These are phyloP conservation scores for Talaromyces adpressus DNA, from an alignment of 495 filamentous ascomycete species.

Conservation along the genomic window DNA sequence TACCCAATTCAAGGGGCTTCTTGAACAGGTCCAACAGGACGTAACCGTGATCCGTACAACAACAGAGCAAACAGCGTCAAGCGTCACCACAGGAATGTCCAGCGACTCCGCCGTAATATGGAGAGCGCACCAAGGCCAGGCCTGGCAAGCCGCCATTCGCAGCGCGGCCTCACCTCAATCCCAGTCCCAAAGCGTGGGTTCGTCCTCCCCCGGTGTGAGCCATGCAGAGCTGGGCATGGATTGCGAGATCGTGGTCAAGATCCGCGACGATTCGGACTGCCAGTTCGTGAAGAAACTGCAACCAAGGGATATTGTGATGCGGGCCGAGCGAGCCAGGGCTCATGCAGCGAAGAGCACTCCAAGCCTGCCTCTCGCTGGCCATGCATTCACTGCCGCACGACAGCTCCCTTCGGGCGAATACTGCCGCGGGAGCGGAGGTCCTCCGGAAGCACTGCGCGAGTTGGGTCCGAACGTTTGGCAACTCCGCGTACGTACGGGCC, in stretches of 20 bases:
- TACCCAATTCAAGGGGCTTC: not conserved
- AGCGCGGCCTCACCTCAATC: not conserved
- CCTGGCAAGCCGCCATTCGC: not conserved
- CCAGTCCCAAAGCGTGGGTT: not conserved
- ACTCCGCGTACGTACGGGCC: not conserved
- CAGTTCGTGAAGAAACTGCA: too few relatives aligned
- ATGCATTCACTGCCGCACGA: too few relatives aligned
- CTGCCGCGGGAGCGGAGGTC: slow-evolving; percentile 9
- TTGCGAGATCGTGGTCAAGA: too few relatives aligned
- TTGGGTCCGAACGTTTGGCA: slow-evolving; percentile 9
- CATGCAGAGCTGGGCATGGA: too few relatives aligned
- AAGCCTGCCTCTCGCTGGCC: too few relatives aligned
- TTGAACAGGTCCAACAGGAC: not conserved
- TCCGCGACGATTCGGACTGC: too few relatives aligned
- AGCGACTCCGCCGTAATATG: not conserved
- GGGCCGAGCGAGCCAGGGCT: too few relatives aligned
- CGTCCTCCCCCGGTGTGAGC: too few relatives aligned
- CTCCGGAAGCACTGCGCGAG: slow-evolving; percentile 4
- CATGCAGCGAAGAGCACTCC: too few relatives aligned
- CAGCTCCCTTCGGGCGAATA: not conserved
- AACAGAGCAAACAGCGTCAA: not conserved
- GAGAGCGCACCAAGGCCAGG: not conserved
- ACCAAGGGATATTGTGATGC: too few relatives aligned
- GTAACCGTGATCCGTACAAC: not conserved
- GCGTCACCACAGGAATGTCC: not conserved